phyloP scores from a whole-genome alignment of 2,329 filamentous ascomycete species.

The Verticillium isaacii region DNA sequence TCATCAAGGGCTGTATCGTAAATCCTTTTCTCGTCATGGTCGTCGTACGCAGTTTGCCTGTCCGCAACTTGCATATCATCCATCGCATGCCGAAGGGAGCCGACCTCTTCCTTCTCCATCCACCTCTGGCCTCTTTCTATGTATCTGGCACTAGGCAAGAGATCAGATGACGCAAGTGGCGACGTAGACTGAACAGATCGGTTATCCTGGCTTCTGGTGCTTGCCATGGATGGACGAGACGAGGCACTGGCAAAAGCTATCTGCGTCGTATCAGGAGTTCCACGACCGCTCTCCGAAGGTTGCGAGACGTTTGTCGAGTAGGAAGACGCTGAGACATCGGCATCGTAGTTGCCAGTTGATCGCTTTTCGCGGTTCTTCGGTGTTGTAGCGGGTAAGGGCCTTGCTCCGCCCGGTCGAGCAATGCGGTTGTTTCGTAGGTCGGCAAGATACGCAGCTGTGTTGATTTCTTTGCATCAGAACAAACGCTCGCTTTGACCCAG shows the following conservation, averaged over 20 bases:
- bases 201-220: constrained; percentile 44
- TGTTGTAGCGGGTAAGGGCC: constrained; percentile 50
- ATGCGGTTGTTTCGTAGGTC: constrained; percentile 65
- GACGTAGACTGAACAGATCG: constrained; percentile 37
- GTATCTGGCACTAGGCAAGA: constrained; percentile 64
- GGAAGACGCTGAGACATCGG: neutral
- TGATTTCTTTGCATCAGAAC: constrained; percentile 7
- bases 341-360: neutral
- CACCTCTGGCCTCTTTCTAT: constrained; percentile 70
- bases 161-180: constrained; percentile 45
- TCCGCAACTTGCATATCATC: constrained; percentile 63
- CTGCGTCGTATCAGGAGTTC: neutral
- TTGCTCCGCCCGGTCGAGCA: constrained; percentile 64
- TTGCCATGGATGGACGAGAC: constrained; percentile 44
- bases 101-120: constrained; percentile 77
- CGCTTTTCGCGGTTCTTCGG: neutral
- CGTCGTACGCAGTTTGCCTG: constrained; percentile 16
- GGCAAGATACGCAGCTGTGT: constrained; percentile 22
- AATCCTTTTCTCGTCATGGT: constrained; percentile 54
- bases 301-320: neutral
- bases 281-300: neutral
- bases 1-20: constrained; percentile 71
- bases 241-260: constrained; percentile 32
- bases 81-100: constrained; percentile 66
- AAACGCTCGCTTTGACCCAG: neutral